phyloP scores from a whole-genome alignment of 1,284 basidiomycete species.

The Sanghuangporus baumii region DNA sequence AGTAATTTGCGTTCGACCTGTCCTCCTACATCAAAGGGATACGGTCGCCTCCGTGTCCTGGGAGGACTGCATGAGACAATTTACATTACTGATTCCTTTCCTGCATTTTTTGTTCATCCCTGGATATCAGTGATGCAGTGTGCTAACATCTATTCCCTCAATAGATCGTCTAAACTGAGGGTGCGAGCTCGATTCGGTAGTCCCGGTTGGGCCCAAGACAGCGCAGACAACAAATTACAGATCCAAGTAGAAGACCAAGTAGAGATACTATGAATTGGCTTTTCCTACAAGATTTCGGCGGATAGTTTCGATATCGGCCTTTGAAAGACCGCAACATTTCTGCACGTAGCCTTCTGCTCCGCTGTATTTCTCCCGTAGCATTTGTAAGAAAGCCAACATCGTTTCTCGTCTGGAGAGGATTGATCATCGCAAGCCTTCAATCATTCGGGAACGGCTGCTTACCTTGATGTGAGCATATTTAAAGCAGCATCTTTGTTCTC shows the following conservation, averaged over 20 bases:
- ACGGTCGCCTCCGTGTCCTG: slow-evolving; percentile 11
- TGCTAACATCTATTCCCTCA: not conserved
- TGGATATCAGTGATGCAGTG: not conserved
- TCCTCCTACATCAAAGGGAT: slow-evolving; percentile 13
- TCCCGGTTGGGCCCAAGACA: too few species aligned
- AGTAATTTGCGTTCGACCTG: slow-evolving; percentile 17
- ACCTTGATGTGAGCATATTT: slow-evolving; percentile 76
- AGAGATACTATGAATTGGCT: not conserved
- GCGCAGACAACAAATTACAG: too few species aligned
- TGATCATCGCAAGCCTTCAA: slow-evolving; percentile 9
- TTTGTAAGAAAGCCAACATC: slow-evolving; percentile 59
- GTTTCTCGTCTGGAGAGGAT: slow-evolving; percentile 50
- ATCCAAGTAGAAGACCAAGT: too few species aligned
- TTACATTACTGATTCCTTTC: slow-evolving; percentile 5
- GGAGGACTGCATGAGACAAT: slow-evolving; percentile 11
- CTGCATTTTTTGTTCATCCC: not conserved
- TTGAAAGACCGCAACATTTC: slow-evolving; percentile 45
- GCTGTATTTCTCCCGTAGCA: slow-evolving; percentile 57
- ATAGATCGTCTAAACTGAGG: too few species aligned
- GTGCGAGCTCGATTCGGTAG: too few species aligned
- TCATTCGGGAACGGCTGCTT: slow-evolving; percentile 20
- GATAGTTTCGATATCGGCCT: slow-evolving; percentile 55
- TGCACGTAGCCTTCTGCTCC: slow-evolving; percentile 63
- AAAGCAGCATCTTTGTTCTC: slow-evolving; percentile 64
- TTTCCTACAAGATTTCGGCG: slow-evolving; percentile 50